phyloP scores from a whole-genome alignment of 2,329 filamentous ascomycete genomes.

The Domatiomyces globalis region DNA sequence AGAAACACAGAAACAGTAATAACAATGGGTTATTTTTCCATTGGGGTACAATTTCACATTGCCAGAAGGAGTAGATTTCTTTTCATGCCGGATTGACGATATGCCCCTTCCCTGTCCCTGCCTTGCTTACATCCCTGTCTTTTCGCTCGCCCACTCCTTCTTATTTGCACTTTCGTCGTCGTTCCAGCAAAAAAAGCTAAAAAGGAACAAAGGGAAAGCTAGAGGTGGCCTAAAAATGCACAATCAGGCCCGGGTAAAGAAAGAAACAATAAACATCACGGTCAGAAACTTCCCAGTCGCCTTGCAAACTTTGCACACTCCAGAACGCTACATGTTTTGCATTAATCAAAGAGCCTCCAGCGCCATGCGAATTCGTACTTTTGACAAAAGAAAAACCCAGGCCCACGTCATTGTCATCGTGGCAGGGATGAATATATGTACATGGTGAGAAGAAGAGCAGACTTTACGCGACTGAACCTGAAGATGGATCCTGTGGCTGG shows the following conservation, averaged over 20 bases:
- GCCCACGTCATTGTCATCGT: slow-evolving; percentile 7
- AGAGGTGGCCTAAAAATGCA: neutral
- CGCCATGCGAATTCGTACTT: slow-evolving; percentile 11
- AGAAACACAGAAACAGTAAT: neutral
- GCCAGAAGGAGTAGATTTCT: neutral
- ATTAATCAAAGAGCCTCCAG: slow-evolving; percentile 8
- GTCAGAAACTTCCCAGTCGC: neutral
- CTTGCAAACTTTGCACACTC: neutral
- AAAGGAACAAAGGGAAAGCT: neutral
- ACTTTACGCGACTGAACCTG: slow-evolving; percentile 1
- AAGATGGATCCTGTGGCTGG: slow-evolving; percentile 8
- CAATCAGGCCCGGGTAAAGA: neutral
- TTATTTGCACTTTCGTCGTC: neutral
- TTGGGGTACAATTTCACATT: neutral
- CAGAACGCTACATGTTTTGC: neutral
- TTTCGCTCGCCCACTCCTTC: too few relatives aligned
- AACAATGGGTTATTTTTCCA: neutral
- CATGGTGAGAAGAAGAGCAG: slow-evolving; percentile 1
- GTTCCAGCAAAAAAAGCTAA: neutral
- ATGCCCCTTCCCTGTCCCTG: neutral
- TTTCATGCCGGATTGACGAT: neutral
- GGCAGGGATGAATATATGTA: slow-evolving; percentile 7
- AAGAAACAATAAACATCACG: neutral
- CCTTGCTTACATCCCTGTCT: neutral
- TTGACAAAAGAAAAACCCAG: slow-evolving; percentile 12